phyloP scores from a whole-genome alignment of 2,329 filamentous ascomycete genomes.

The Sarocladium brachiariae region DNA sequence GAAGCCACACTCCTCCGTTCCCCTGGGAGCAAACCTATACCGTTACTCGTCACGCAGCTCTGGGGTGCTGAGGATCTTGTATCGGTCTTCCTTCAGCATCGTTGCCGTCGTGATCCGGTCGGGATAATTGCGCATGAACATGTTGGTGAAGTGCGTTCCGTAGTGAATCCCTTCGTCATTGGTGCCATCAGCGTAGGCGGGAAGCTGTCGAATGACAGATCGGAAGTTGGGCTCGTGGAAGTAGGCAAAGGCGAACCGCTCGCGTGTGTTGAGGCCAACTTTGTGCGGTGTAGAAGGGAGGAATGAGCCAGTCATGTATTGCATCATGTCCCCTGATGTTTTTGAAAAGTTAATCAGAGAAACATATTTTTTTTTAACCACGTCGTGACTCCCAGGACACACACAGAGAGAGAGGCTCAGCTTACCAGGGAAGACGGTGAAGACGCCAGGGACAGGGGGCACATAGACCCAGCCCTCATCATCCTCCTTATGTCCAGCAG shows the following conservation, averaged over 20 bases:
- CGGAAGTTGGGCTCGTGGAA: slow-evolving; percentile 45
- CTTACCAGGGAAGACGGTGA: too few species aligned
- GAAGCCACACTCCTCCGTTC: too few species aligned
- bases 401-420: too few species aligned
- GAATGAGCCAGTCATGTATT: slow-evolving; percentile 38
- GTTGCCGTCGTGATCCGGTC: slow-evolving; percentile 33
- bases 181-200: not conserved
- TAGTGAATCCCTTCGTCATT: slow-evolving; percentile 36
- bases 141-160: slow-evolving; percentile 44
- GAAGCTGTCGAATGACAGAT: slow-evolving; percentile 19
- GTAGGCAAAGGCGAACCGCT: slow-evolving; percentile 42
- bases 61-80: too few species aligned
- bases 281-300: slow-evolving; percentile 41
- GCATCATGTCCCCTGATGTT: slow-evolving; percentile 42
- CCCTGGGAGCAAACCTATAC: too few species aligned
- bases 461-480: slow-evolving; percentile 41
- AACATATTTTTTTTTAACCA: too few species aligned
- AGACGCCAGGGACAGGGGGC: slow-evolving; percentile 32
- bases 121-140: slow-evolving; percentile 43
- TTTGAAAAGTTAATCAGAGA: slow-evolving; percentile 18
- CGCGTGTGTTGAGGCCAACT: slow-evolving; percentile 38
- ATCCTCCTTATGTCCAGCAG: slow-evolving; percentile 36
- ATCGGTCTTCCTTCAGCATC: too few species aligned
- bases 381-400: too few species aligned
- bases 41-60: too few species aligned